phyloP scores from a whole-genome alignment of 257 asterid genomes.

The Solanum habrochaites region DNA sequence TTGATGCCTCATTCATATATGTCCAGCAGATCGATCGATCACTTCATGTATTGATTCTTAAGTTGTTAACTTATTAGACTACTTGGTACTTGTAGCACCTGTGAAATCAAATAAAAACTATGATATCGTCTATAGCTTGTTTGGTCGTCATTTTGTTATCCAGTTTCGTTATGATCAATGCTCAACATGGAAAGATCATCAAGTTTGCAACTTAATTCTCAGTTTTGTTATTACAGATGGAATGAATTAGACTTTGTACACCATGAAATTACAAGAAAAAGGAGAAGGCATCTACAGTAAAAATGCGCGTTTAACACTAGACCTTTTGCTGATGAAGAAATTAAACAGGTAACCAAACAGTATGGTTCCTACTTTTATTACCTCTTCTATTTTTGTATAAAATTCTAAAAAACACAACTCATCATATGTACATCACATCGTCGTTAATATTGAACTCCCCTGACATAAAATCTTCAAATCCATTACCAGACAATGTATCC shows the following conservation, averaged over 20 bases:
- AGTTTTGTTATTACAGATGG: not conserved
- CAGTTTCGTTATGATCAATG: not conserved
- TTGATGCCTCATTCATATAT: not conserved
- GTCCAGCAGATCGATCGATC: not conserved
- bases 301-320: not conserved
- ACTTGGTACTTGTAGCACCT: not conserved
- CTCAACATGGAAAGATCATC: not conserved
- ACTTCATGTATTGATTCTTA: not conserved
- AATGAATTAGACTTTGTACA: not conserved
- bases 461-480: conserved; percentile 23
- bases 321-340: not conserved
- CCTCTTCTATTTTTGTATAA: not conserved
- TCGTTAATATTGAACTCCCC: conserved; percentile 25
- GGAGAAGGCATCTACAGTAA: conserved; percentile 1
- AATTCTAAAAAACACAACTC: conserved; percentile 1
- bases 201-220: not conserved
- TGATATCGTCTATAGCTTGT: not conserved
- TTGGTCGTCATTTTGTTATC: not conserved
- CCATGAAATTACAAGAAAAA: not conserved
- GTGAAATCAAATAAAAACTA: not conserved
- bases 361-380: not conserved
- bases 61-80: not conserved
- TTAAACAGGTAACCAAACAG: not conserved
- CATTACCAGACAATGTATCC: conserved; percentile 24
- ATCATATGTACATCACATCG: conserved; percentile 26